A percentile compares a stretch with the other conserved stretches of the same genome.
Conservation (phyloP, 2,329 filamentous ascomycete species). For the Pleurostoma richardsiae region DNA sequence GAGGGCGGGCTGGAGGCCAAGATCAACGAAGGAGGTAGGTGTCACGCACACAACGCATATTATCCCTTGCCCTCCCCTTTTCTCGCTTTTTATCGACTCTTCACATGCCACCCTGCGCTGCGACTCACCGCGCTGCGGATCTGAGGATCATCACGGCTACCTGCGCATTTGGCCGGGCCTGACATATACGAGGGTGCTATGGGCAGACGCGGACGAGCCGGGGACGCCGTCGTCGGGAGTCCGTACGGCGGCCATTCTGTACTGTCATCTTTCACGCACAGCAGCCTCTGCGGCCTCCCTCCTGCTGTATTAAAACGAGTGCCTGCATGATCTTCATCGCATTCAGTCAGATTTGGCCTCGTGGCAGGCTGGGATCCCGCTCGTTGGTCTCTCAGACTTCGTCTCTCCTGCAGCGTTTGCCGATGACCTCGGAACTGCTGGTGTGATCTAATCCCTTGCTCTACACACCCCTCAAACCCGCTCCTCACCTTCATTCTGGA, state of each 20-base stretch:
- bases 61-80: conserved; percentile 12
- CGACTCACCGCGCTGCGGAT: too few relatives aligned
- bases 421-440: background rate
- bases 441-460: too few relatives aligned
- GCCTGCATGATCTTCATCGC: conserved; percentile 29
- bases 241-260: background rate
- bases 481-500: background rate
- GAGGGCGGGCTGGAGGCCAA: conserved; percentile 83
- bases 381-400: background rate
- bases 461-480: too few relatives aligned
- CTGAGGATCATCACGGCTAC: conserved; percentile 1
- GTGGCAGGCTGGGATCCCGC: conserved; percentile 3
- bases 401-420: background rate
- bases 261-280: conserved; percentile 10
- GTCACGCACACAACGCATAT: conserved; percentile 4
- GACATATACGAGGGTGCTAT: conserved; percentile 5
- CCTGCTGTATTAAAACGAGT: conserved; percentile 12
- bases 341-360: conserved; percentile 23
- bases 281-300: conserved; percentile 5
- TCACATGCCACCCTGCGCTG: conserved; percentile 1
- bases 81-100: conserved; percentile 22
- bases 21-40: conserved; percentile 89
- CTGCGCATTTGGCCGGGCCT: conserved; percentile 2
- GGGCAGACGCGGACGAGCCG: conserved; percentile 1
- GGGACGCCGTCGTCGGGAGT: background rate